A percentile compares a stretch with the other conserved stretches of the same genome.
phyloP scores from a whole-genome alignment of 768 basidiomycete genomes.

The Royoungia palumana region DNA sequence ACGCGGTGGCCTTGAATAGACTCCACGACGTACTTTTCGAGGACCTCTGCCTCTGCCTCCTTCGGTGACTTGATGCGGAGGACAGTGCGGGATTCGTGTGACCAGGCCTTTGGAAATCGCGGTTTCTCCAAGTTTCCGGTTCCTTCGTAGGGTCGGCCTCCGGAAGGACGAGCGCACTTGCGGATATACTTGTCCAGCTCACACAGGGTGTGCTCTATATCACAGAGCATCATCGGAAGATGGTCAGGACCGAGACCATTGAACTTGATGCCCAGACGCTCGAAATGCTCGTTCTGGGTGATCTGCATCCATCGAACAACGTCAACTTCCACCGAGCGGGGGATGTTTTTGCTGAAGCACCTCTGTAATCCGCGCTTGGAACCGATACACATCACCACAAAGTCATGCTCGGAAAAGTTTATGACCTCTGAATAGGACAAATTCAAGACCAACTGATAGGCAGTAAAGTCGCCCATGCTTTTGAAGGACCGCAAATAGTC shows the following conservation, averaged over 20 bases:
- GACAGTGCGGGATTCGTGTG: conserved; percentile 39
- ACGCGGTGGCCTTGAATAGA: conserved; percentile 36
- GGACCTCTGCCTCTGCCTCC: conserved; percentile 27
- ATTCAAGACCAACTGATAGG: conserved; percentile 64
- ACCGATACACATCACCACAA: conserved; percentile 68
- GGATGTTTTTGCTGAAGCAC: conserved; percentile 53
- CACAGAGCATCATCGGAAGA: conserved; percentile 59
- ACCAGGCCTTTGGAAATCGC: conserved; percentile 55
- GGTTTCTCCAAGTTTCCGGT: conserved; percentile 24
- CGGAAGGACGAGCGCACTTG: conserved; percentile 22
- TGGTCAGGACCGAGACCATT: conserved; percentile 46
- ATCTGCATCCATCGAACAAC: conserved; percentile 63
- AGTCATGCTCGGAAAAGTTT: conserved; percentile 64
- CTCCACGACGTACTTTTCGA: conserved; percentile 45
- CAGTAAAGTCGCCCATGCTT: conserved; percentile 71
- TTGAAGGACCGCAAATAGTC: conserved; percentile 58
- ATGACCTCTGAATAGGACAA: conserved; percentile 56
- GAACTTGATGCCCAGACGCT: conserved; percentile 53
- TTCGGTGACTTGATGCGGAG: conserved; percentile 40
- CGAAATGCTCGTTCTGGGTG: conserved; percentile 59
- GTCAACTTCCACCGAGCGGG: conserved; percentile 46
- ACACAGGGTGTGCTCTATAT: conserved; percentile 77
- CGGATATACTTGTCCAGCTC: conserved; percentile 79
- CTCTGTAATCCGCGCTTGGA: conserved; percentile 62
- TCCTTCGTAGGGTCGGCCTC: conserved; percentile 38